These are phyloP conservation scores for Cordyceps pruinosa DNA, from an alignment of 2,329 filamentous ascomycete species.

Conservation along the genomic window DNA sequence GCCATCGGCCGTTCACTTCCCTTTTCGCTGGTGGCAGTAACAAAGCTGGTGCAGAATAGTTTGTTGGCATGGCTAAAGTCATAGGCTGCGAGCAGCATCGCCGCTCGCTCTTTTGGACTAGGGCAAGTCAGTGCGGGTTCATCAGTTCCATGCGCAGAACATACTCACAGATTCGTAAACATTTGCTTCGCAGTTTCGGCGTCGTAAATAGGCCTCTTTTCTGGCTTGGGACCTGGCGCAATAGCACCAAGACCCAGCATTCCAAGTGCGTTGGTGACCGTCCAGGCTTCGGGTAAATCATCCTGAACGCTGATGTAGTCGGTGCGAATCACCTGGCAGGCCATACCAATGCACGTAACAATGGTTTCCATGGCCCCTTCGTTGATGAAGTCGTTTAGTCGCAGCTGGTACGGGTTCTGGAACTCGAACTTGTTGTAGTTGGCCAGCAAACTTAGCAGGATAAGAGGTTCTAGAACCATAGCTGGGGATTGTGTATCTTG, in stretches of 20 bases:
- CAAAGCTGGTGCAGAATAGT: constrained; percentile 80
- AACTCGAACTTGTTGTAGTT: constrained; percentile 99
- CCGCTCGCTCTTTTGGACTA: constrained; percentile 72
- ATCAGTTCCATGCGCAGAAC: constrained; percentile 15
- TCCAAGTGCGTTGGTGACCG: constrained; percentile 67
- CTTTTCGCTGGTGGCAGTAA: constrained; percentile 57
- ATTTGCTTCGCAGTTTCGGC: constrained; percentile 75
- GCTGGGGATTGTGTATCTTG: constrained; percentile 65
- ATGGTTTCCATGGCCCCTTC: constrained; percentile 80
- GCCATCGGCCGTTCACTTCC: constrained; percentile 68
- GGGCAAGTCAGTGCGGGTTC: constrained; percentile 14
- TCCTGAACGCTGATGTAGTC: constrained; percentile 83
- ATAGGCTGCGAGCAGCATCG: constrained; percentile 77
- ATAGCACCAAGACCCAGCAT: constrained; percentile 80
- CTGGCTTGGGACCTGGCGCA: constrained; percentile 59
- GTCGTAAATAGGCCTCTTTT: constrained; percentile 53
- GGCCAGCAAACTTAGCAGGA: constrained; percentile 75
- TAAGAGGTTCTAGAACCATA: constrained; percentile 66
- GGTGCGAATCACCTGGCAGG: constrained; percentile 60
- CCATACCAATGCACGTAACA: constrained; percentile 65
- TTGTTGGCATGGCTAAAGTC: constrained; percentile 95
- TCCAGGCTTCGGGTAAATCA: constrained; percentile 86
- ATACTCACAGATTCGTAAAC: constrained; percentile 67
- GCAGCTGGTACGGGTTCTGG: constrained; percentile 89
- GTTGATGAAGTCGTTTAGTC: constrained; percentile 92